These are phyloP conservation scores for Phyllosticta citribraziliensis DNA, from an alignment of 2,329 filamentous ascomycete species.

Conservation along the genomic window DNA sequence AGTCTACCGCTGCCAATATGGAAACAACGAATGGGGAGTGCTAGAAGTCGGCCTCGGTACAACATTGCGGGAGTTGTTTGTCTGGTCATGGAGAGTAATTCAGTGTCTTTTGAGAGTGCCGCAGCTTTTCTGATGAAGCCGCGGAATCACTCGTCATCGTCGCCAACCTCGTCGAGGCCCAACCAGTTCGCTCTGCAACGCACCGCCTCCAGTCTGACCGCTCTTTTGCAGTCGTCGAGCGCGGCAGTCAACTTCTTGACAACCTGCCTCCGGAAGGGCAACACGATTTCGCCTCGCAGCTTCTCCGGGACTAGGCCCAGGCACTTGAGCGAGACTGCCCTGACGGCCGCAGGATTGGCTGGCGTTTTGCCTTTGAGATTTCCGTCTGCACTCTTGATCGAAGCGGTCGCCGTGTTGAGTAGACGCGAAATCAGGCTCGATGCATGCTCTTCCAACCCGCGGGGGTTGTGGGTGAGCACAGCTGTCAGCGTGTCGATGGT, in stretches of 20 bases:
- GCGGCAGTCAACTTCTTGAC: slow-evolving; percentile 44
- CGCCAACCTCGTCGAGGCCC: slow-evolving; percentile 48
- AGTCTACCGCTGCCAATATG: too few relatives aligned
- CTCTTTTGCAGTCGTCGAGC: slow-evolving; percentile 53
- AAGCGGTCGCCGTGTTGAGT: slow-evolving; percentile 35
- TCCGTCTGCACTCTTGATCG: background rate
- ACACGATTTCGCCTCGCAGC: slow-evolving; percentile 40
- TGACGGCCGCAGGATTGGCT: slow-evolving; percentile 24
- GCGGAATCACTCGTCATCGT: slow-evolving; percentile 30
- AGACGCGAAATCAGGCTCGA: slow-evolving; percentile 48
- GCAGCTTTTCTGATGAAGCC: too few relatives aligned
- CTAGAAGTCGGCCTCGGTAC: too few relatives aligned
- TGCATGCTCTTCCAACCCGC: slow-evolving; percentile 44
- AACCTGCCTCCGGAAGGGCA: slow-evolving; percentile 49
- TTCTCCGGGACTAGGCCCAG: slow-evolving; percentile 38
- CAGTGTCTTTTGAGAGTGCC: too few relatives aligned
- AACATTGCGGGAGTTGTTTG: too few relatives aligned
- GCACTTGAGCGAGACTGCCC: slow-evolving; percentile 39
- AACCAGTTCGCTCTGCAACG: slow-evolving; percentile 53
- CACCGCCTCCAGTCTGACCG: slow-evolving; percentile 53
- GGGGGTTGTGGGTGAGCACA: slow-evolving; percentile 48
- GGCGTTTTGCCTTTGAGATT: slow-evolving; percentile 9
- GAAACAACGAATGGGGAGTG: too few relatives aligned
- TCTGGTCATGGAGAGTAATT: too few relatives aligned
- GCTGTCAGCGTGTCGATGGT: slow-evolving; percentile 50